Percentiles rank a stretch among this genome's conserved stretches.
Evolutionary conservation across 805 yeast genomes (phyloP).

Genomic region (Clavispora asparagi): DNA sequence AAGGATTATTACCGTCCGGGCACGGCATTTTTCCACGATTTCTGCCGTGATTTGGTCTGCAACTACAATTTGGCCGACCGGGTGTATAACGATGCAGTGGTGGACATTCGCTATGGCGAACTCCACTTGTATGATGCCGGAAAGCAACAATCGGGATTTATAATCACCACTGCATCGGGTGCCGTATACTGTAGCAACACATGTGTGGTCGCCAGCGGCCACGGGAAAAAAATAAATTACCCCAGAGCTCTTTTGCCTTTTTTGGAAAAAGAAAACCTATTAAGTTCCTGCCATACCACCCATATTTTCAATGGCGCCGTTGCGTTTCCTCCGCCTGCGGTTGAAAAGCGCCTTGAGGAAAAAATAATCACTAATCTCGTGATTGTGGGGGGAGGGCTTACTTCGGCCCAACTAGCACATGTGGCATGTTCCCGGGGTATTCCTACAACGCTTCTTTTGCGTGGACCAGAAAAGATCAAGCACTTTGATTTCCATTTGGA

Average conservation of each 20-base stretch:
- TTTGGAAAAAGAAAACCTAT: conserved; percentile 4
- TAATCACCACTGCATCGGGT: conserved; percentile 26
- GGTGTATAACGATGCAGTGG: conserved; percentile 31
- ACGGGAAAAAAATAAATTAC: conserved; percentile 29
- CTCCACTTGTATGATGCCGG: conserved; percentile 19
- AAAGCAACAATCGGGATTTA: conserved; percentile 26
- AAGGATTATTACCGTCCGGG: conserved; percentile 42
- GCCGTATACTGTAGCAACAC: conserved; percentile 27
- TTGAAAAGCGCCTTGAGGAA: conserved; percentile 5
- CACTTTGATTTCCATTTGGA: conserved; percentile 46
- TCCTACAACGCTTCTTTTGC: conserved; percentile 27
- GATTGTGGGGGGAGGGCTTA: conserved; percentile 43
- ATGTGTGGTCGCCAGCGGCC: conserved; percentile 34
- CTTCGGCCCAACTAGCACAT: conserved; percentile 43
- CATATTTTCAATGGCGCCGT: conserved; percentile 26
- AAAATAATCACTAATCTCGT: conserved; percentile 13
- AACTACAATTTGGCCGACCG: conserved; percentile 26
- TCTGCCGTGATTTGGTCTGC: conserved; percentile 28
- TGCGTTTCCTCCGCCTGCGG: conserved; percentile 16
- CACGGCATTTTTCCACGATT: conserved; percentile 34
- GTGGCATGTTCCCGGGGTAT: conserved; percentile 28
- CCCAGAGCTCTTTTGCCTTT: conserved; percentile 18
- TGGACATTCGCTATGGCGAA: conserved; percentile 23
- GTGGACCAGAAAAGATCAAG: conserved; percentile 37
- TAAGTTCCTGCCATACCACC: conserved; percentile 33